Percentiles rank a stretch among this genome's conserved stretches.
Conservation (phyloP, 805 yeast genomes). For the Myxozyma monticola region DNA sequence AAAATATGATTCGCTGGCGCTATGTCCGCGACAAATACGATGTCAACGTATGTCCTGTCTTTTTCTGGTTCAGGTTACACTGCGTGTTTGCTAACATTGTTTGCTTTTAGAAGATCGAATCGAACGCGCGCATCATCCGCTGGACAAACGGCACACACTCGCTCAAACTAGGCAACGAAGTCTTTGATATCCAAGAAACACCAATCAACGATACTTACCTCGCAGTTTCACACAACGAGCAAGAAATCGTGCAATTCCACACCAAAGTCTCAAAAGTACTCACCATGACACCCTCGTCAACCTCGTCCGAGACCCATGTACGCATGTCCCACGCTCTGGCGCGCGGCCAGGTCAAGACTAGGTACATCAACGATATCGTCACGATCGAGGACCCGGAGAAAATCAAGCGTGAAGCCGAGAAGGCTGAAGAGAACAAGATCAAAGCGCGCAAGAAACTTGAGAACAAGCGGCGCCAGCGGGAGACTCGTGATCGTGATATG, state of each 20-base stretch:
- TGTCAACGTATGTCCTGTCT: slow-evolving; percentile 43
- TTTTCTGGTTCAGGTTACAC: neutral
- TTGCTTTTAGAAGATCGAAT: slow-evolving; percentile 52
- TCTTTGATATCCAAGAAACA: slow-evolving; percentile 71
- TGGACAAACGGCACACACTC: slow-evolving; percentile 95
- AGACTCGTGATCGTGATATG: slow-evolving; percentile 9
- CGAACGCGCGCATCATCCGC: slow-evolving; percentile 84
- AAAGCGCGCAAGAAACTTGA: slow-evolving; percentile 46
- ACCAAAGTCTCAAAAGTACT: slow-evolving; percentile 63
- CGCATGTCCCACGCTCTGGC: slow-evolving; percentile 57
- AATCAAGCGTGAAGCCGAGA: slow-evolving; percentile 46
- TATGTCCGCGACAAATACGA: slow-evolving; percentile 74
- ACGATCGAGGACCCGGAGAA: slow-evolving; percentile 49
- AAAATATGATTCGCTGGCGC: slow-evolving; percentile 92
- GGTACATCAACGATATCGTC: slow-evolving; percentile 38
- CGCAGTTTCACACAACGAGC: slow-evolving; percentile 67
- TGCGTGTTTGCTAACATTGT: neutral
- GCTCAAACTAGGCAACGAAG: slow-evolving; percentile 80
- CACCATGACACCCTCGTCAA: slow-evolving; percentile 85
- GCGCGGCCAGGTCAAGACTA: slow-evolving; percentile 39
- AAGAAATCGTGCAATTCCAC: slow-evolving; percentile 69
- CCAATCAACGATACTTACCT: slow-evolving; percentile 70
- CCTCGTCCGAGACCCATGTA: slow-evolving; percentile 79
- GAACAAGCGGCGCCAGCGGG: slow-evolving; percentile 25
- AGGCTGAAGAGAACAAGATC: slow-evolving; percentile 42